Base-by-base conservation (phyloP, 495 filamentous ascomycete species). In the Podospora appendiculata region DNA sequence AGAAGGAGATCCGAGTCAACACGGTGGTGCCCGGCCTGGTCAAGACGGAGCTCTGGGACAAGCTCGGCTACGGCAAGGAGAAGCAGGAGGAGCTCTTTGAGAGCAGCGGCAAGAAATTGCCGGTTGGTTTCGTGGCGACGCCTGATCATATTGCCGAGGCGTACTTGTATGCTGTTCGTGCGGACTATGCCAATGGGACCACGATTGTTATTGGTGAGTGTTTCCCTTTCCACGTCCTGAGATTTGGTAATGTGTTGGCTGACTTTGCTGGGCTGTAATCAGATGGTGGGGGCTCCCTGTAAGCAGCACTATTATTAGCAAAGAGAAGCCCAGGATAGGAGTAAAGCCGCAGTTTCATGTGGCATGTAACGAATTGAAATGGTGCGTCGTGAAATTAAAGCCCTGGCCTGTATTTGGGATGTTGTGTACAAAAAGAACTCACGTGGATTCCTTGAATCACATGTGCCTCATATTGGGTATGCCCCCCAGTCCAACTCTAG, bases 81-180 rank as follows among this genome's bases (percentile, higher is more conserved):
- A 55, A 64, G 57, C 47, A 59, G 40, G 57, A 77, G 33, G 58
- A 57, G 32, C 48, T 65, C 8, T 61, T 70, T 33, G 63, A 69
- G 52, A 53, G 47, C 33, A 51, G 55, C 7, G 53, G 47, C n/a
- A 55, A 56, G 41, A 52, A 55, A 42, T 59, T 69, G n/a, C 55
- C 74, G 34, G 72, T 71, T 0, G 71, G 72, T 18, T 66, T 69
- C 53, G 60, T 79, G 43, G 81, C 74, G 4, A 61, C 56, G 55
- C 71, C 77, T 8, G 74, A 76, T 43, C 74, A 84, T 63, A 63
- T 76, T 12, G 80, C 78, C 0, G 79, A 84, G 67, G 70, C 74
- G 10, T 84, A 83, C 71, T 45, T 81, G 45, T 82, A 76, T 61
- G 58, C 70, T 0, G 79, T 82, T 70, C 70, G 72, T 53, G 80